Conservation (phyloP, 306 rosid species). For the Rosa chinensis region DNA sequence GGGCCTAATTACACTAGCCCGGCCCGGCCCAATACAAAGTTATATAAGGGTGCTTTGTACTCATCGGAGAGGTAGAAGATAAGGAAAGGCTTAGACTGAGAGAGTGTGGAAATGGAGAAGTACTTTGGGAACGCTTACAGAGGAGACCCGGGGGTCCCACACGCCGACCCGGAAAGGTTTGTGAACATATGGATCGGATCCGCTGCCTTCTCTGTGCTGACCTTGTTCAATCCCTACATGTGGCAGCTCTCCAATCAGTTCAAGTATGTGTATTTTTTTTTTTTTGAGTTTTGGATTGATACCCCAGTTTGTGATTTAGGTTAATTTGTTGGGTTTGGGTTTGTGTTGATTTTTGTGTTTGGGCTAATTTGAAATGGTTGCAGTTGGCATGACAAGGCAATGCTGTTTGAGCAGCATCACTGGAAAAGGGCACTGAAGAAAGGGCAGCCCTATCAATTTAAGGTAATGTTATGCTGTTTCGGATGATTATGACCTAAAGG, state of each 20-base stretch:
- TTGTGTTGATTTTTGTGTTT: background rate
- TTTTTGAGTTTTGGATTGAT: slow-evolving; percentile 1
- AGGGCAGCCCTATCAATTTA: slow-evolving; percentile 61
- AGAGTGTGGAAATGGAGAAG: slow-evolving; percentile 60
- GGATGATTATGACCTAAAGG: background rate
- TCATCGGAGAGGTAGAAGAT: slow-evolving; percentile 10
- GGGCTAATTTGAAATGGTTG: slow-evolving; percentile 20
- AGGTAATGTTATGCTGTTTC: slow-evolving; percentile 43
- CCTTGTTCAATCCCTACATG: slow-evolving; percentile 62
- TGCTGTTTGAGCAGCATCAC: slow-evolving; percentile 82
- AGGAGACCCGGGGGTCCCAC: slow-evolving; percentile 95
- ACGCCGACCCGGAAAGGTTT: slow-evolving; percentile 58
- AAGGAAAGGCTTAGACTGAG: background rate
- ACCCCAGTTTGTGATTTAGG: slow-evolving; percentile 6
- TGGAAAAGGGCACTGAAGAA: slow-evolving; percentile 76
- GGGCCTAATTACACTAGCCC: background rate
- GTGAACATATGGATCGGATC: slow-evolving; percentile 74
- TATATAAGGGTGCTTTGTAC: background rate
- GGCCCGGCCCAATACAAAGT: background rate
- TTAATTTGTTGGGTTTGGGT: background rate
- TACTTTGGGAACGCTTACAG: slow-evolving; percentile 86
- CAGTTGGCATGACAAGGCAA: slow-evolving; percentile 92
- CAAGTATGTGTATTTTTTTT: slow-evolving; percentile 43
- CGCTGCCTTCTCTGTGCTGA: slow-evolving; percentile 47
- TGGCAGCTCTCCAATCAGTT: slow-evolving; percentile 69